Evolutionary conservation across 768 basidiomycete genomes (phyloP), one percentile per base, ranked within the genome.

Genomic region (Amanita molliuscula): DNA sequence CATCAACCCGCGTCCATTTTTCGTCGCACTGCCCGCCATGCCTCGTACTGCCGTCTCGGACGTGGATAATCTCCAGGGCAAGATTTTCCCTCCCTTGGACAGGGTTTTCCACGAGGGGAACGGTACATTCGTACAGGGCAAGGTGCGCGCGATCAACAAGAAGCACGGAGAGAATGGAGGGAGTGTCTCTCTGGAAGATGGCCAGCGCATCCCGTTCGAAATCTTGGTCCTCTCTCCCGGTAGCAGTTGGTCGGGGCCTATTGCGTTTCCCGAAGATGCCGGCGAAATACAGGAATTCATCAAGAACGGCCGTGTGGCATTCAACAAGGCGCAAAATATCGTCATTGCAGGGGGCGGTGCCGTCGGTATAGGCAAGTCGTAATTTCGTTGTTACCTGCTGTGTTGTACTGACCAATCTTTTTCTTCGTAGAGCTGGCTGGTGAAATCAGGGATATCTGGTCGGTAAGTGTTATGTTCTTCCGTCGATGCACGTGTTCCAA

Each of bases 191-290:
- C 66, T 83, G 15, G 65, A 66, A 13, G 61, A 63, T 52, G 77
- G 74, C 15, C 68, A 76, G 41, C 56, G 59, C 33, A 50, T 82
- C 13, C 49, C 60, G 5, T 82, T 77, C 55, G 69, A 73, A 16
- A 63, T 71, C n/a, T 71, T 83, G 45, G 70, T 81, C n/a, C 62
- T 83, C 36, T 74, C 77, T 0, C 69, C 79, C 0, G 82, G 80
- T 1, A 68, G 68, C 13, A 59, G 52, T 6, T 82, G 75, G 75
- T 61, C 58, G 15, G 77, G 73, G 0, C 59, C 65, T 2, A 44
- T 71, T 7, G 54, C 60, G 3, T 58, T 70, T 25, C 70, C 70
- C 1, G 51, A 57, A 11, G 58, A 57, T 6, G 29, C 38, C 28
- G 46, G 44, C 7, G 62, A 64, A 0, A 61, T 67, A 1, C 41